Evolutionary conservation across 257 asterid genomes (phyloP).

Genomic region (Forsythia suspensa): DNA sequence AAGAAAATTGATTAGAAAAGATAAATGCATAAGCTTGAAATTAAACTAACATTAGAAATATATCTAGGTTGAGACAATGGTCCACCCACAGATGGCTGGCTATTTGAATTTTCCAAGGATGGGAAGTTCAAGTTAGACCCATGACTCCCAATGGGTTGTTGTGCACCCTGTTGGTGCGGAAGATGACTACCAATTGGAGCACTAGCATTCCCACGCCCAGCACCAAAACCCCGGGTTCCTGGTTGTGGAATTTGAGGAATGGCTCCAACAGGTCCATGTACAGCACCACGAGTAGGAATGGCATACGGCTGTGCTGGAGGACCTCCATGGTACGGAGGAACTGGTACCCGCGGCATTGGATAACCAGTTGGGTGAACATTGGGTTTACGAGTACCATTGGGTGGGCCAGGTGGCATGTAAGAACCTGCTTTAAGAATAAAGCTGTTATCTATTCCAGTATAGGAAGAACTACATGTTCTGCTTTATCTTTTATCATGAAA

Average conservation of each 20-base stretch:
- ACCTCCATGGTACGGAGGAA: constrained; percentile 81
- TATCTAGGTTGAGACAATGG: constrained; percentile 92
- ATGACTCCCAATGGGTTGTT: constrained; percentile 70
- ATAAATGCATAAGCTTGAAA: constrained; percentile 2
- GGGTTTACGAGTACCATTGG: constrained; percentile 82
- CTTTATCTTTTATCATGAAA: not conserved
- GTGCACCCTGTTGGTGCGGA: constrained; percentile 82
- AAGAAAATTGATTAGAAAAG: constrained; percentile 7
- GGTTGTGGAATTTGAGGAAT: constrained; percentile 88
- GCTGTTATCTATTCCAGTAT: constrained; percentile 3
- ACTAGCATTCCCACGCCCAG: constrained; percentile 84
- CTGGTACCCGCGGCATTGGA: constrained; percentile 77
- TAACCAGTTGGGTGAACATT: constrained; percentile 84
- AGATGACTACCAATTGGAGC: constrained; percentile 94
- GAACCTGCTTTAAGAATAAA: constrained; percentile 57
- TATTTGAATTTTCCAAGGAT: constrained; percentile 74
- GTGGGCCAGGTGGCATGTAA: constrained; percentile 75
- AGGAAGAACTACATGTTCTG: not conserved
- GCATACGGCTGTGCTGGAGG: constrained; percentile 92
- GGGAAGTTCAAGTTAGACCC: constrained; percentile 77
- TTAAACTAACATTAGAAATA: constrained; percentile 72
- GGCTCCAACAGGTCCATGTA: constrained; percentile 92
- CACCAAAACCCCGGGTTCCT: constrained; percentile 86
- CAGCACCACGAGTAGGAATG: constrained; percentile 90
- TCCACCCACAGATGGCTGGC: constrained; percentile 88